Evolutionary conservation across 106 monocot genomes (phyloP), one percentile per base, ranked within the genome.

Genomic region (Dendrobium chrysotoxum): DNA sequence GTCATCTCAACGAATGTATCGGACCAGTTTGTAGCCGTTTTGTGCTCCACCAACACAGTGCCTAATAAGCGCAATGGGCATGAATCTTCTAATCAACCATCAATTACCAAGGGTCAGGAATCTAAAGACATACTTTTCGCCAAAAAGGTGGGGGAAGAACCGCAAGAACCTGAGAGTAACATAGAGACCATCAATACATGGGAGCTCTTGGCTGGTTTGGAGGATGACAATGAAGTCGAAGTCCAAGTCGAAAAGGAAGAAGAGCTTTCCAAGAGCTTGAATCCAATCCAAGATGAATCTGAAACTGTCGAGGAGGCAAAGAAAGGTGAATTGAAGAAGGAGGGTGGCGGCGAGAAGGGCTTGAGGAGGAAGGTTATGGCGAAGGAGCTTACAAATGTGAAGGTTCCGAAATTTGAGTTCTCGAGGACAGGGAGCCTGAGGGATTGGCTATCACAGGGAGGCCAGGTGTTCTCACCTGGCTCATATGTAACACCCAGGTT

Each of bases 401-500:
- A 82, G 73, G 78, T 91, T 30, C 82, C 86, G 0, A 67, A 57
- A 8, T 93, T 95, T 40, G 93, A 93, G 66, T 88, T 95, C 46
- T 82, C 85, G 7, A 86, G 83, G 44, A 75, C 53, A 17, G 92
- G 85, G 21, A 89, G 91, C 35, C 81, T 95, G 23, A 83, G 84
- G 72, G 91, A 92, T 17, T 93, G 95, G 95, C 83, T 95, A n/a
- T 17, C 26, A 12, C 79, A 46, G 13, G 92, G 92, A 76, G 95
- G 95, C 2, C 85, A 87, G 70, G 83, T 88, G 58, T 82, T 86
- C 61, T 92, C 92, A 20, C 91, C 92, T 16, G 95, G 91, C 13
- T 89, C 91, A 26, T 95, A 93, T 81, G 77, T 81, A 72, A 93
- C 91, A 1, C 95, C 95, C 1, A 91, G 85, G 71, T 89, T 95